Base-by-base conservation (phyloP, 169 alveolate species). In the Cryptosporidium meleagridis region DNA sequence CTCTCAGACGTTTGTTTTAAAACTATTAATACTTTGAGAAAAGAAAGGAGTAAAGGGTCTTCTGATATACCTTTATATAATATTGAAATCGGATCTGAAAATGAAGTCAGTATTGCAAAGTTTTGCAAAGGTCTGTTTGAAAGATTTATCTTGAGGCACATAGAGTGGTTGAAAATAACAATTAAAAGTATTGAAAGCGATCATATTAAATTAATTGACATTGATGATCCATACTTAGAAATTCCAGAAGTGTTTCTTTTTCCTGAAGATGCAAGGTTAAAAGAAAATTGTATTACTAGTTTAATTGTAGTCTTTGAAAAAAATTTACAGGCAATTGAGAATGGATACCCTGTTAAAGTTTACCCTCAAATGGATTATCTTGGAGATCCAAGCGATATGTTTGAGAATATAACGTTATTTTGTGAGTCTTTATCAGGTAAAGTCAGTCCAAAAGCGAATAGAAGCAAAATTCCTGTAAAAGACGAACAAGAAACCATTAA, bases 201-300 rank as follows among this genome's bases (percentile, higher is more conserved):
- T 5, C 23, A 73, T 31, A 73, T 73, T 39, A 33, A 73, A 37
- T 35, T 73, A 55, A 37, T 73, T 53, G 86, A 73, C 33, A 55
- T 55, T 14, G 39, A 37, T 33, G 86, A 73, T 52, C 86, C 86
- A 31, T 73, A 73, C 58, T 23, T 73, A 23, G 86, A 73, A 33
- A 73, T 73, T 33, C 86, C 86, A 3, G 86, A 73, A 21, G 70
- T 73, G 23, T 73, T 73, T 35, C 70, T 73, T 58, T 73, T 73
- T n/a, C 72, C 71, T n/a, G 71, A 73, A 58, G 86, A 73, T 55
- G 86, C 86, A 58, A 53, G 86, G 59, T 39, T 73, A 33, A 59
- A 45, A 23, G 86, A 73, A 55, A 73, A 73, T 23, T 73, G 86
- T 59, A 73, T 73, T 37, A 33, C 72, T 53, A 73, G 71, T 35